Evolutionary conservation across 257 asterid genomes (phyloP).

Genomic region (Paulownia fortunei): DNA sequence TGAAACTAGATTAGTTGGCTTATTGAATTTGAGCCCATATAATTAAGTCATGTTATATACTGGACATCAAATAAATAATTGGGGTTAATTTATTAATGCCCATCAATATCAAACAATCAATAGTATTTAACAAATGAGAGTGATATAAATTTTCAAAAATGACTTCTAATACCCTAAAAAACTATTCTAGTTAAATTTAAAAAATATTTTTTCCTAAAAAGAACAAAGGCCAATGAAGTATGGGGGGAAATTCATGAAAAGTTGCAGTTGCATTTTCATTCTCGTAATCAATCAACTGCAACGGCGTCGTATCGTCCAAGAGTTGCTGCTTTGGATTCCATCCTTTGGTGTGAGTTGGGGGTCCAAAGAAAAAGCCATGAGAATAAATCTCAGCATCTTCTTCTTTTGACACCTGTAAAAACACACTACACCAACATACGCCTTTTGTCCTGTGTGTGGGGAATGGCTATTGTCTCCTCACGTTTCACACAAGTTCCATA

Average conservation of each 20-base stretch:
- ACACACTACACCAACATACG: conserved; percentile 12
- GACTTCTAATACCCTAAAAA: no score
- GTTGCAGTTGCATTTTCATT: not conserved
- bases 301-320: not conserved
- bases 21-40: no score
- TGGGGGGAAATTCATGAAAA: not conserved
- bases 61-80: no score
- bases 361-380: conserved; percentile 23
- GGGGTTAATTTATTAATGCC: no score
- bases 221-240: no score
- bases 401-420: conserved; percentile 20
- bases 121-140: no score
- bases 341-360: not conserved
- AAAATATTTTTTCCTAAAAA: no score
- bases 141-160: no score
- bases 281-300: not conserved
- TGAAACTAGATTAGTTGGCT: no score
- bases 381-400: conserved; percentile 25
- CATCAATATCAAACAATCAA: no score
- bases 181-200: no score
- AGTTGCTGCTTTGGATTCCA: conserved; percentile 30
- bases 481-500: not conserved
- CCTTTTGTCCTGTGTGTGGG: conserved; percentile 16
- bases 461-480: not conserved
- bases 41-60: no score